Base-by-base conservation (phyloP, 768 basidiomycete genomes). In the Naganishia friedmannii region DNA sequence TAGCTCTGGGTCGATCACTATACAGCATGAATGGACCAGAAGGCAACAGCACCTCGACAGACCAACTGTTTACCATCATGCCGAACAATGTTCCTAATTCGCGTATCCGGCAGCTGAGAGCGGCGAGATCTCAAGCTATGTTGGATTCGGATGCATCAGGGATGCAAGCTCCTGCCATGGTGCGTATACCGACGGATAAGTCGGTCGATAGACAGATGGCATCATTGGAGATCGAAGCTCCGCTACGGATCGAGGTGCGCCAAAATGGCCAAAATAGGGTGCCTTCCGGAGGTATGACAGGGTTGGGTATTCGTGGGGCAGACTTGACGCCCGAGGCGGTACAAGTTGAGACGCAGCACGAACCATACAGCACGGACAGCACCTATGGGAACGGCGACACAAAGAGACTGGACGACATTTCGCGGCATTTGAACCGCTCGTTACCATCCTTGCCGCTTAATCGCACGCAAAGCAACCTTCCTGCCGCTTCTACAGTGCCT, bases 381-480 rank as follows among this genome's bases (percentile, higher is more conserved):
- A n/a, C 12, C 3, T 23, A 51, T 26, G 12, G 12, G 4, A 51
- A 21, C 6, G n/a, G 23, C 48, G 48, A 51, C 23, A n/a, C 23
- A 1, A 51, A 51, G 3, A 26, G 48, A 51, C 48, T 26, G n/a
- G 48, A 51, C 48, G 23, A 42, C 12, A 28, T 26, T 26, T 63
- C n/a, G 17, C 37, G 60, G 21, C 37, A 29, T 17, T 42, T 63
- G 37, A 63, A 63, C 39, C 60, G 60, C 23, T 63, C 60, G 12
- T 21, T 63, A 12, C 60, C 60, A 4, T 42, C 60, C 29, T 29
- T 63, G 12, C 60, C 60, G 17, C 39, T 63, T 42, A 63, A 63
- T 45, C 60, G 60, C 60, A 63, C 60, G 37, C 37, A 42, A 29
- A 63, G 39, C 15, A 63, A 63, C 26, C 60, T 63, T 29, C 17